Percentiles rank a stretch among this genome's conserved stretches.
Conservation (phyloP, 1,139 yeast genomes). For the Hansenula sp. region DNA sequence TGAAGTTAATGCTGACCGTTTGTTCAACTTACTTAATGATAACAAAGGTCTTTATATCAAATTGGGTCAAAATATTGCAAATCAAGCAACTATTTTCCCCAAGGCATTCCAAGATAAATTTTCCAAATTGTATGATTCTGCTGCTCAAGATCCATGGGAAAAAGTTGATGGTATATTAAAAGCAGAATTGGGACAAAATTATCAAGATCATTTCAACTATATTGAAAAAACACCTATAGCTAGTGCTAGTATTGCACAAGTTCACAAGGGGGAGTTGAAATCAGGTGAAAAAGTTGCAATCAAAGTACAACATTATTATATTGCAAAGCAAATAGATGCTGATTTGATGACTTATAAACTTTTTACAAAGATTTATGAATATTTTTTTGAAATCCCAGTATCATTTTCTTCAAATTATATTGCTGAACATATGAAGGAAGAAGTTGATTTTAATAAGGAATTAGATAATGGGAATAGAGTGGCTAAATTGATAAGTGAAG, state of each 20-base stretch:
- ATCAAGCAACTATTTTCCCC: slow-evolving; percentile 70
- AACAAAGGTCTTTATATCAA: slow-evolving; percentile 76
- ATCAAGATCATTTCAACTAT: slow-evolving; percentile 65
- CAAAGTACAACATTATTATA: slow-evolving; percentile 96
- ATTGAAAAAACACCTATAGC: slow-evolving; percentile 91
- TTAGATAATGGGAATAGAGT: slow-evolving; percentile 42
- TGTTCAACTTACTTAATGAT: slow-evolving; percentile 45
- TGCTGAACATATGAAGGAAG: slow-evolving; percentile 52
- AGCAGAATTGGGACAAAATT: slow-evolving; percentile 64
- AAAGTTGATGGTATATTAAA: slow-evolving; percentile 42
- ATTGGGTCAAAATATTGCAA: slow-evolving; percentile 85
- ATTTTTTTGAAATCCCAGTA: slow-evolving; percentile 61
- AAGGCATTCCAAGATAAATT: slow-evolving; percentile 80
- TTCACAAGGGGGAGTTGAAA: slow-evolving; percentile 72
- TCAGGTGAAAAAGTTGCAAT: slow-evolving; percentile 74
- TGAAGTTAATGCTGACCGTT: slow-evolving; percentile 51
- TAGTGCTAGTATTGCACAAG: slow-evolving; percentile 98
- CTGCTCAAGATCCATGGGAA: slow-evolving; percentile 64
- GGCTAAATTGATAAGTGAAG: slow-evolving; percentile 28
- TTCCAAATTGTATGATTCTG: slow-evolving; percentile 58
- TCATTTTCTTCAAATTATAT: slow-evolving; percentile 53
- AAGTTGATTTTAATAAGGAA: slow-evolving; percentile 59
- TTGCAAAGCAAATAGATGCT: slow-evolving; percentile 83
- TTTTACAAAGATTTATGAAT: slow-evolving; percentile 50
- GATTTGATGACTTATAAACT: slow-evolving; percentile 63